These are phyloP conservation scores for Penicillium macrosclerotiorum DNA, from an alignment of 495 filamentous ascomycete genomes.

Conservation along the genomic window DNA sequence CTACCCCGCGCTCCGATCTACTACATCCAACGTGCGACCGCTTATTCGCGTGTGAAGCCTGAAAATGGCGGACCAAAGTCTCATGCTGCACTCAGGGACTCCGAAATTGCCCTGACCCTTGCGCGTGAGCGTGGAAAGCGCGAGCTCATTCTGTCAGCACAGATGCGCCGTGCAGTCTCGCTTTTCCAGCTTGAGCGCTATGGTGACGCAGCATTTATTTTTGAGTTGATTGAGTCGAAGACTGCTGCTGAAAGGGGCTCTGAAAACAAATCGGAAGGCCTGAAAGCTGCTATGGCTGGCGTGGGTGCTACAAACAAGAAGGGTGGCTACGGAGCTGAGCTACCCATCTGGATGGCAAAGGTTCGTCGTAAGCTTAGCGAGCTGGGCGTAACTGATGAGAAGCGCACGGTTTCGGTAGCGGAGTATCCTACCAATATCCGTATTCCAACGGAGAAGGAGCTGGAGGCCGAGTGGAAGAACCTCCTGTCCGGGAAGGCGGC, in stretches of 20 bases:
- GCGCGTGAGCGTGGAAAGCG: slow-evolving; percentile 73
- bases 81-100: slow-evolving; percentile 68
- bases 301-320: slow-evolving; percentile 42
- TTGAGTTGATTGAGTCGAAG: slow-evolving; percentile 63
- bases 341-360: slow-evolving; percentile 64
- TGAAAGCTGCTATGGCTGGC: slow-evolving; percentile 32
- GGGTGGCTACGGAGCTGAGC: slow-evolving; percentile 45
- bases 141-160: slow-evolving; percentile 75
- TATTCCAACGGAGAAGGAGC: slow-evolving; percentile 38
- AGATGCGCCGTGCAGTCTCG: slow-evolving; percentile 76
- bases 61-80: slow-evolving; percentile 45
- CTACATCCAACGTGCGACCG: slow-evolving; percentile 84
- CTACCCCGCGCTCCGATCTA: slow-evolving; percentile 72
- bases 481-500: slow-evolving; percentile 24
- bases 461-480: slow-evolving; percentile 33
- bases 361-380: slow-evolving; percentile 46
- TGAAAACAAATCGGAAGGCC: slow-evolving; percentile 36
- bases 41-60: slow-evolving; percentile 65
- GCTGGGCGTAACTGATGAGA: slow-evolving; percentile 60
- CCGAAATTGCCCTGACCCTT: slow-evolving; percentile 69
- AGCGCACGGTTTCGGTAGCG: slow-evolving; percentile 52
- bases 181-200: slow-evolving; percentile 68
- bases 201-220: slow-evolving; percentile 73
- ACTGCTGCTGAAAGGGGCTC: slow-evolving; percentile 51
- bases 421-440: slow-evolving; percentile 61